Evolutionary conservation across 2,329 filamentous ascomycete species (phyloP).

Genomic region (Colletotrichum viniferum): DNA sequence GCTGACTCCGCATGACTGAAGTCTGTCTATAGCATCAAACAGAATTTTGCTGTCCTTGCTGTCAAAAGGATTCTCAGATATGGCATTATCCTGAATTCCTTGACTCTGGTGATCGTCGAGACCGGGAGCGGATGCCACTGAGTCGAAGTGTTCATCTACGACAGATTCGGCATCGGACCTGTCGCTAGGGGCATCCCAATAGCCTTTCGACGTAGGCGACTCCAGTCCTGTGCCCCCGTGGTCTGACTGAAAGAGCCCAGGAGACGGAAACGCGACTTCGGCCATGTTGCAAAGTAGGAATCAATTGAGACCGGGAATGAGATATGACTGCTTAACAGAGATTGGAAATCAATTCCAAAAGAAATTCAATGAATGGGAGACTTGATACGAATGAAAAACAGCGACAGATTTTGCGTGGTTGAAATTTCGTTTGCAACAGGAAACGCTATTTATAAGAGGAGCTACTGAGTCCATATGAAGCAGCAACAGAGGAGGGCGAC

Average conservation of each 20-base stretch:
- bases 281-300: not conserved
- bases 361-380: not conserved
- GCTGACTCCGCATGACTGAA: conserved; percentile 34
- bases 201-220: not conserved
- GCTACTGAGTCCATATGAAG: not conserved
- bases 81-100: not conserved
- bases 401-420: not conserved
- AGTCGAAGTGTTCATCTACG: not conserved
- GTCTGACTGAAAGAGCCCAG: not conserved
- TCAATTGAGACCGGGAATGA: accelerated
- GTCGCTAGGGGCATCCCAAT: not conserved
- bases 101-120: not conserved
- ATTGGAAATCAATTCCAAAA: not conserved
- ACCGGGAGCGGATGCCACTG: not conserved
- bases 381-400: not conserved
- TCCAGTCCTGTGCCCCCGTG: not conserved
- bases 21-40: conserved; percentile 40
- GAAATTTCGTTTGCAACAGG: not conserved
- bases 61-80: conserved; percentile 35
- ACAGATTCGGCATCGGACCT: not conserved
- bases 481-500: not conserved
- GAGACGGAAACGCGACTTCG: not conserved
- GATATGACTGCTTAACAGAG: accelerated
- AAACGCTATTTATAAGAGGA: not conserved
- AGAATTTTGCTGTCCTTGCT: conserved; percentile 35